Evolutionary conservation across 2,329 filamentous ascomycete genomes (phyloP), one percentile per base, ranked within the genome.

Genomic region (Fusarium tricinctum): DNA sequence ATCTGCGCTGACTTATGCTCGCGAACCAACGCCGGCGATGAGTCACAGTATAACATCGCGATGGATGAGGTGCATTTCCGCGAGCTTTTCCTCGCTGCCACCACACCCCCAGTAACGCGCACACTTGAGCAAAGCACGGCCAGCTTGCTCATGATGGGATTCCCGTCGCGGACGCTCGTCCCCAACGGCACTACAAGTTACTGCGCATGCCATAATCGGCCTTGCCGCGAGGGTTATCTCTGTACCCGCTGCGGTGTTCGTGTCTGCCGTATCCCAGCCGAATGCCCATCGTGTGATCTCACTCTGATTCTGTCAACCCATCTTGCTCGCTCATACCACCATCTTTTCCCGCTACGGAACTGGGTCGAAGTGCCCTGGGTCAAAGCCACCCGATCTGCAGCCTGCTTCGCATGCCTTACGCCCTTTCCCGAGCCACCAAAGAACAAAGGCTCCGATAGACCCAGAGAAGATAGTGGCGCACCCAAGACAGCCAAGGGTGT

Each of bases 271-370:
- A 83, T 99, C 38, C 96, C 96, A 1, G 89, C 93, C 35, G 94
- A 97, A 76, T 99, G 96, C 76, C 95, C 96, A 1, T 90, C 91
- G 26, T 99, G 96, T 79, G 90, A 93, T 17, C 86, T 99, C 49
- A 98, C 95, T 0, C 87, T 99, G 35, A 97, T 99, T 66, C 86
- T 98, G 4, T 97, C 93, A 1, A 99, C 96, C 0, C 94, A 97
- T 81, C 83, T 97, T 61, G 94, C 94, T 6, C 86, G 94, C n/a
- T 96, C 92, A 0, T 97, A 97, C 75, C 94, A 97, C 77, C 94
- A 97, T 77, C 84, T 97, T 1, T 97, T 97, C 75, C 94, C 94
- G 1, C 83, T 99, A 22, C 86, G 90, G 32, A 97, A 97, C 76
- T 99, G 95, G 94, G 84, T 89, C 12, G 94, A 96, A 75, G 95